These are phyloP conservation scores for Cyclospora cayetanensis DNA, from an alignment of 169 alveolate genomes.

Conservation along the genomic window DNA sequence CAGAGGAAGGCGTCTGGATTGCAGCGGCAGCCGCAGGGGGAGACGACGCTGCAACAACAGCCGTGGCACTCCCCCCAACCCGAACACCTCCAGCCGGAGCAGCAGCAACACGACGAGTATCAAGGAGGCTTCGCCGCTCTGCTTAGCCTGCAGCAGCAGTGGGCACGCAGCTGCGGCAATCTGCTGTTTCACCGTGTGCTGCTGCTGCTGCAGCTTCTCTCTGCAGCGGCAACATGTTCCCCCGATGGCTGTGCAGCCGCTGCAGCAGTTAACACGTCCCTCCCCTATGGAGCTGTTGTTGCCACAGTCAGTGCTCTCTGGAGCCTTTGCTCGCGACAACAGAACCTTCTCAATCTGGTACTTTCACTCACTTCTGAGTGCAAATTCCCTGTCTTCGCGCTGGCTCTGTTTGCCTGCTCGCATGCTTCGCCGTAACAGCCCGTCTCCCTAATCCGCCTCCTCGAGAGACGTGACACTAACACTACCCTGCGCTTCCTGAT, in stretches of 20 bases:
- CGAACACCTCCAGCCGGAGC: not conserved
- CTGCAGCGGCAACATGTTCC: conserved; percentile 55
- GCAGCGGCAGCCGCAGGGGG: conserved; percentile 50
- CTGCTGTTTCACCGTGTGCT: conserved; percentile 58
- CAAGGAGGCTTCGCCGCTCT: conserved; percentile 20
- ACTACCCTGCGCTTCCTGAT: no score
- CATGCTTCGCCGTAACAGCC: no score
- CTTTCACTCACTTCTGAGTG: no score
- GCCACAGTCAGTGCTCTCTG: conserved; percentile 59
- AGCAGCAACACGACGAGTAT: not conserved
- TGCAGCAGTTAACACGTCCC: conserved; percentile 25
- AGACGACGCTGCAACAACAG: not conserved
- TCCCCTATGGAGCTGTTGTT: conserved; percentile 58
- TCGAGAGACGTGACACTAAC: no score
- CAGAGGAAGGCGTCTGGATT: conserved; percentile 1
- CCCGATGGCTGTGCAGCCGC: conserved; percentile 57
- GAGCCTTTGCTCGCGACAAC: conserved; percentile 60
- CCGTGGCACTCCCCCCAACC: conserved; percentile 33
- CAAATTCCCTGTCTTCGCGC: no score
- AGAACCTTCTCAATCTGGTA: conserved; percentile 49
- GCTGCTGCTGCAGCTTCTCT: conserved; percentile 62
- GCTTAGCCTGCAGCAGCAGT: not conserved
- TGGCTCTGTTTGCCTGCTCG: no score
- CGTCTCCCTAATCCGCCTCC: no score
- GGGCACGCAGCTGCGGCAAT: conserved; percentile 55